Evolutionary conservation across 495 filamentous ascomycete genomes (phyloP), one percentile per base, ranked within the genome.

Genomic region (Penicillium cosmopolitanum): DNA sequence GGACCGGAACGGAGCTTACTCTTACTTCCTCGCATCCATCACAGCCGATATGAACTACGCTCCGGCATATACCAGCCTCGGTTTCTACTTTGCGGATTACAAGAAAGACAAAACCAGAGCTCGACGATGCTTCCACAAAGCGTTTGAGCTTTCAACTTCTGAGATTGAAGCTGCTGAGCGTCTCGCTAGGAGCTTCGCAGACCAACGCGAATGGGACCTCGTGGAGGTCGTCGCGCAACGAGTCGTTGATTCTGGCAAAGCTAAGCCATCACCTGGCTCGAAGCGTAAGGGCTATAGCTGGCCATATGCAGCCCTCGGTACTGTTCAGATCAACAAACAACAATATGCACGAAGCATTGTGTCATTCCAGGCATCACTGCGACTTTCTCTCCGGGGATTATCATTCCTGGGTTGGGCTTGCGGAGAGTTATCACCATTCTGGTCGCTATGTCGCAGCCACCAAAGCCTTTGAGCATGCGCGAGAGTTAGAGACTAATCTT

Each of bases 241-340:
- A 52, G 93, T 97, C 0, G 87, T 97, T 2, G 92, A 97, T 55
- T 96, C 94, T 5, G 96, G 96, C 56, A 93, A 91, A 67, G 88
- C 90, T 47, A 89, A 88, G 66, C 90, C 93, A 43, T 84, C 93
- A 11, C 95, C 96, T 19, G 95, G 95, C 5, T 96, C 92, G 8
- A 96, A 94, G 75, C 87, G 87, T 66, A 93, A 89, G 69, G 91
- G 89, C 5, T 84, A 93, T 58, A 97, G 95, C 76, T 99, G 95
- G 95, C 95, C 95, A 9, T 93, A 90, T 66, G 91, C 93, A n/a
- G 93, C 96, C 1, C 81, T 99, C 4, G 95, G 95, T 35, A 90
- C 97, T n/a, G 95, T 96, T 0, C 92, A 98, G 71, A 84, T 96
- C 60, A 99, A 97, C 71, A 92, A 90, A 61, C 93, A 96, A 69